phyloP scores from a whole-genome alignment of 2,329 filamentous ascomycete genomes.

The Moelleriella libera region DNA sequence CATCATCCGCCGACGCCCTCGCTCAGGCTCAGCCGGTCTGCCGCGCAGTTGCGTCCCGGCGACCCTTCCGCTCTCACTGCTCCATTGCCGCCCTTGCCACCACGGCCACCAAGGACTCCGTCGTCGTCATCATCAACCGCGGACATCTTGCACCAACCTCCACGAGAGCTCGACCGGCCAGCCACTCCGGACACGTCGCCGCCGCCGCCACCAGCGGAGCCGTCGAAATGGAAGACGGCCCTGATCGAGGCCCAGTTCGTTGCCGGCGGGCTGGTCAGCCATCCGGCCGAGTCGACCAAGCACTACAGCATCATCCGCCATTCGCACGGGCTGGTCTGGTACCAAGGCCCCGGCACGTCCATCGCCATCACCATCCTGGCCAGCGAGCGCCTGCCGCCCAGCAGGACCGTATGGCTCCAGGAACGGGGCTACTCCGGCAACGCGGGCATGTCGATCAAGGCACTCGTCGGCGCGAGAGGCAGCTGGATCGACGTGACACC shows the following conservation, averaged over 20 bases:
- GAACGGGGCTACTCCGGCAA: conserved; percentile 54
- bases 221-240: conserved; percentile 29
- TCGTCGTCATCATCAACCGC: neutral
- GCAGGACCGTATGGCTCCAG: conserved; percentile 53
- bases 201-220: conserved; percentile 1
- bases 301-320: conserved; percentile 56
- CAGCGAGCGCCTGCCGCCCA: conserved; percentile 37
- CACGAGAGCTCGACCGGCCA: neutral
- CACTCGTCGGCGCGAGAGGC: conserved; percentile 41
- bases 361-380: conserved; percentile 51
- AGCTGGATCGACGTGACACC: conserved; percentile 60
- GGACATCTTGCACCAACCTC: neutral
- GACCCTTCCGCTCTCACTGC: neutral
- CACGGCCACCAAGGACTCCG: neutral
- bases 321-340: conserved; percentile 49
- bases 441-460: conserved; percentile 52
- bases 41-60: neutral
- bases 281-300: conserved; percentile 49
- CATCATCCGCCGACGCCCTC: neutral
- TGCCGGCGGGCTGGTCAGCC: conserved; percentile 48
- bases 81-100: neutral
- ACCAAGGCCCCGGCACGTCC: conserved; percentile 49
- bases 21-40: neutral
- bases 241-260: conserved; percentile 48
- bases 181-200: neutral